Percentiles rank a stretch among this genome's conserved stretches.
These are phyloP conservation scores for Hysterangium stoloniferum DNA, from an alignment of 768 basidiomycete genomes.

Conservation along the genomic window DNA sequence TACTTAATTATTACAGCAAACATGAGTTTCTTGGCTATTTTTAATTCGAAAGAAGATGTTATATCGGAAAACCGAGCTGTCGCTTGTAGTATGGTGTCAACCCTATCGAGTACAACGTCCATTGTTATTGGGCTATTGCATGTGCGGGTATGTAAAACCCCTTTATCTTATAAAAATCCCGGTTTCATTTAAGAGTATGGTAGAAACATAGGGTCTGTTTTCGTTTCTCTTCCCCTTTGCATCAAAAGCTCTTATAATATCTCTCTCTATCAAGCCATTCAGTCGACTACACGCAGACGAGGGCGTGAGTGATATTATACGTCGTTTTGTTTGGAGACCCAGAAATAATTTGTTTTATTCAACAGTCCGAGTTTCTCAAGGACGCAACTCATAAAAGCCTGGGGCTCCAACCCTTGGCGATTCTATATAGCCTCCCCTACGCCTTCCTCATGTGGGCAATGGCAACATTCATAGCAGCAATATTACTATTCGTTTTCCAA, in stretches of 20 bases:
- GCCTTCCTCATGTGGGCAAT: constrained; percentile 8
- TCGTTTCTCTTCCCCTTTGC: background rate
- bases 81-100: constrained; percentile 1
- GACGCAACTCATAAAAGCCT: background rate
- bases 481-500: background rate
- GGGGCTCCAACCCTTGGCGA: background rate
- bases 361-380: background rate
- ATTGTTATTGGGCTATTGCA: constrained; percentile 4
- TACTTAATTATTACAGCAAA: background rate
- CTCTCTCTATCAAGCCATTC: background rate
- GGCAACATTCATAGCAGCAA: constrained; percentile 1
- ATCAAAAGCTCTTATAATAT: background rate
- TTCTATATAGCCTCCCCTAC: constrained; percentile 4
- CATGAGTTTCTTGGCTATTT: constrained; percentile 6
- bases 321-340: background rate
- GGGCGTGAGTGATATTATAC: background rate
- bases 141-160: background rate
- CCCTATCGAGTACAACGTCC: background rate
- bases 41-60: background rate
- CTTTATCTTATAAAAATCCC: background rate
- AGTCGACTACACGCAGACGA: background rate
- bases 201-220: constrained; percentile 2
- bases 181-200: background rate
- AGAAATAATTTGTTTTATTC: background rate
- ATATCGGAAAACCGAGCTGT: constrained; percentile 1